Base-by-base conservation (phyloP, 2,329 filamentous ascomycete species). In the Atkinsonella hypoxylon region DNA sequence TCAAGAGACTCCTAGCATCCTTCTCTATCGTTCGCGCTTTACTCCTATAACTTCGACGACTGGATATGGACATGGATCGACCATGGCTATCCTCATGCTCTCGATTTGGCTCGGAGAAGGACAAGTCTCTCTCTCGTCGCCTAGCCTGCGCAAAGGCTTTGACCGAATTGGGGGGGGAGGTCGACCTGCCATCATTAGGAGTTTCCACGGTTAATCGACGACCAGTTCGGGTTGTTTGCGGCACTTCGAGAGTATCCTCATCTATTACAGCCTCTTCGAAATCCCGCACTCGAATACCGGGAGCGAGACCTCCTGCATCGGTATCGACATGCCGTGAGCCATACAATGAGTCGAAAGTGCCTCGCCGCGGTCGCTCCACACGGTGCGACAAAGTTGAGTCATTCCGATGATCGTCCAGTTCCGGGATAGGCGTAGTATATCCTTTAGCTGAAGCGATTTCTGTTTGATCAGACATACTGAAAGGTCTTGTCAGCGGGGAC, bases 111-210 rank as follows among this genome's bases (percentile, higher is more conserved):
- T 77, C 78, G 15, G 75, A 78, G 55, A 76, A 70, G 20, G 76
- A 82, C 62, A 76, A 64, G 53, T 82, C 88, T 42, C 90, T 85
- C 63, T 91, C 87, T 53, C 90, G 84, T 53, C 89, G 87, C 47
- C 89, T 85, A 50, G 88, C 87, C 61, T 93, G 87, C 17, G 93
- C 93, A 67, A 98, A 98, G 4, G 93, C 93, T 66, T 97, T 95
- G 48, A 98, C 89, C 0, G 93, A 98, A 67, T 96, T 98, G 8
- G 93, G 93, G 11, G 91, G 91, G 6, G 93, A 97, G 2, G 80
- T 72, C 1, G 87, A 89, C 50, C 88, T 78, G 45, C 78, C 80
- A 20, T 79, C 76, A 22, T 70, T 65, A 44, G 73, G 66, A 1
- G 78, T 79, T 32, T 75, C 76, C 49, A 84, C 70, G 47, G 78